Conservation (phyloP, 2,329 filamentous ascomycete species). For the Cordyceps militaris region DNA sequence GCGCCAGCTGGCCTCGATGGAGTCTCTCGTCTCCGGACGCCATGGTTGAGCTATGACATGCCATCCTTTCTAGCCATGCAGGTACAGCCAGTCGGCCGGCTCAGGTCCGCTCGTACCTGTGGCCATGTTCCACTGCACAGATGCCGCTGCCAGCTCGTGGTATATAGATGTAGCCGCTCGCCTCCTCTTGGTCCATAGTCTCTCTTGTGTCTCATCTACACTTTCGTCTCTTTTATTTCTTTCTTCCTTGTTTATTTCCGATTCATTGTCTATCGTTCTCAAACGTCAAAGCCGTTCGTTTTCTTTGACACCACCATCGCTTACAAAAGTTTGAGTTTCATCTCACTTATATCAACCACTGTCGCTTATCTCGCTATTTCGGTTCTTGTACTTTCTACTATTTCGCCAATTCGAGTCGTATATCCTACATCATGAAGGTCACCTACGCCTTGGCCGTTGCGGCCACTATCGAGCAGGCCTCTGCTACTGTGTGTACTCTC, state of each 20-base stretch:
- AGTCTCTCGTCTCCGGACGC: not conserved
- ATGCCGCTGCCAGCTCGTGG: not conserved
- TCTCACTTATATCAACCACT: conserved; percentile 1
- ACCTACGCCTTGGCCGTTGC: conserved; percentile 42
- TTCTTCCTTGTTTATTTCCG: conserved; percentile 8
- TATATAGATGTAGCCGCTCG: conserved; percentile 14
- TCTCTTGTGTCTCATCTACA: conserved; percentile 8
- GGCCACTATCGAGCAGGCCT: conserved; percentile 42
- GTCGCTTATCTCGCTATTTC: conserved; percentile 14
- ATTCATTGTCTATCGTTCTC: conserved; percentile 4
- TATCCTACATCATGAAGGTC: conserved; percentile 43
- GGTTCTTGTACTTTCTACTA: conserved; percentile 12
- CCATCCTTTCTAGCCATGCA: not conserved
- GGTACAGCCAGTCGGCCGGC: not conserved
- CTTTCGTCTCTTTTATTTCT: conserved; percentile 6
- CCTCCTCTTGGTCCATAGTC: not conserved
- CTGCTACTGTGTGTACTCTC: conserved; percentile 36
- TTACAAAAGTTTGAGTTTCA: conserved; percentile 16
- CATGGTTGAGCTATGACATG: not conserved
- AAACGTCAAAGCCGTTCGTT: conserved; percentile 49
- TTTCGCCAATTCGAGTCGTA: conserved; percentile 1
- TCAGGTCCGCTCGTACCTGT: not conserved
- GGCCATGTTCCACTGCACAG: not conserved
- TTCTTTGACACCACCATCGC: conserved; percentile 35
- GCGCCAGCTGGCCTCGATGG: not conserved